Base-by-base conservation (phyloP, 2,329 filamentous ascomycete genomes). In the Fulvia fulva region DNA sequence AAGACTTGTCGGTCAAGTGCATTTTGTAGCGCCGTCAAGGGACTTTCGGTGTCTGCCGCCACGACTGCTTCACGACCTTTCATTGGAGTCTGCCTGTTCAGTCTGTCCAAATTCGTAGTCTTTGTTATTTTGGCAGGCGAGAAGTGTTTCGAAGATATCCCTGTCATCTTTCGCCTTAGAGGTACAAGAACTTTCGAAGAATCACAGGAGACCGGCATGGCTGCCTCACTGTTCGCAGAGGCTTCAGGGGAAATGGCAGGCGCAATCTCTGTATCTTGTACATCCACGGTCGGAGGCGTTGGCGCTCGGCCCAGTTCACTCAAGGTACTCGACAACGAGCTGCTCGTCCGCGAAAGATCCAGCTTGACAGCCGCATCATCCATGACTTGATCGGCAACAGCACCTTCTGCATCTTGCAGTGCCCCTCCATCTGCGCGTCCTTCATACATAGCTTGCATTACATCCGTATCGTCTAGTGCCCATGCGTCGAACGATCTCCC, bases 61-160 rank as follows among this genome's bases (percentile, higher is more conserved):
- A 7, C 14, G 14, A n/a, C 37, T 41, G 37, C n/a, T 7, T 7
- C 37, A 16, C 8, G 37, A n/a, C 14, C 21, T 23, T 12, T 19
- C 25, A 23, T n/a, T 22, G 34, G 11, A 46, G n/a, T 22, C 26
- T 30, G 49, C n/a, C 25, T 22, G 16, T 34, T 26, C n/a, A 45
- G 47, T 16, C 32, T 32, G 21, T 25, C 2, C 26, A 41, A 9
- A 30, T 28, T 30, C 45, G 37, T 19, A 56, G 11, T 21, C 19
- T 61, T n/a, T 49, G 34, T n/a, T 23, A 21, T 54, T 67, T 66
- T n/a, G n/a, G 53, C 56, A 11, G 63, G 61, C 2, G 65, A 59
- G 51, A 73, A 73, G 58, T 73, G 72, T 52, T 68, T 67, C 43
- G 69, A 72, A 8, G 62, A 71, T 25, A 58, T 64, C 9, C 71